Evolutionary conservation across 768 basidiomycete species (phyloP).

Genomic region (Russula vinacea): DNA sequence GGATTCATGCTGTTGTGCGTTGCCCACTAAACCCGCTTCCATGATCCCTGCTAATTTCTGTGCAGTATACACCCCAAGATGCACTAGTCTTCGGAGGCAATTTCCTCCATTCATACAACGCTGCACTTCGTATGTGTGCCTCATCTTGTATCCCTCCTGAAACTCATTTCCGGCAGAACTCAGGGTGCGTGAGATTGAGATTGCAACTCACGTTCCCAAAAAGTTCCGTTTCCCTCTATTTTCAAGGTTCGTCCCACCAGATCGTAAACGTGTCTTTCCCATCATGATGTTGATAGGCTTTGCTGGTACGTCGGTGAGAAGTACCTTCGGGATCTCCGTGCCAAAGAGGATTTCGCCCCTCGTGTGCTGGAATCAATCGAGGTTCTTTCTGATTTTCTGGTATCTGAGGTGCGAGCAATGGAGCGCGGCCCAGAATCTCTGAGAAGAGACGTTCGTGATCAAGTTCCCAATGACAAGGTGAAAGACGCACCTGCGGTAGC

Average conservation of each 20-base stretch:
- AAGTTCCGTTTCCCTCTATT: slow-evolving; percentile 37
- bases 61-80: slow-evolving; percentile 84
- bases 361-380: slow-evolving; percentile 71
- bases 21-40: slow-evolving; percentile 3
- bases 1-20: slow-evolving; percentile 96
- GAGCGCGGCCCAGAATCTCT: slow-evolving; percentile 68
- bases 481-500: slow-evolving; percentile 80
- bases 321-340: slow-evolving; percentile 68
- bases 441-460: slow-evolving; percentile 75
- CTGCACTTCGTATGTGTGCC: slow-evolving; percentile 66
- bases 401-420: slow-evolving; percentile 68
- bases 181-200: slow-evolving; percentile 86
- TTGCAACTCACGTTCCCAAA: slow-evolving; percentile 87
- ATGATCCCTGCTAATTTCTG: not conserved
- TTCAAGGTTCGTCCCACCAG: slow-evolving; percentile 29
- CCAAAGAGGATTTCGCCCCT: slow-evolving; percentile 47
- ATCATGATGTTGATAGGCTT: slow-evolving; percentile 46
- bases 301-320: slow-evolving; percentile 91
- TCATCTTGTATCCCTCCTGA: not conserved
- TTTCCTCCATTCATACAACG: slow-evolving; percentile 90
- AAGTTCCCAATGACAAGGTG: slow-evolving; percentile 75
- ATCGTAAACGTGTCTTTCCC: not conserved
- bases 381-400: slow-evolving; percentile 72
- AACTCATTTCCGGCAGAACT: slow-evolving; percentile 55
- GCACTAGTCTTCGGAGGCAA: slow-evolving; percentile 97